These are phyloP conservation scores for Fusarium sp. DNA, from an alignment of 2,329 filamentous ascomycete genomes.

Conservation along the genomic window DNA sequence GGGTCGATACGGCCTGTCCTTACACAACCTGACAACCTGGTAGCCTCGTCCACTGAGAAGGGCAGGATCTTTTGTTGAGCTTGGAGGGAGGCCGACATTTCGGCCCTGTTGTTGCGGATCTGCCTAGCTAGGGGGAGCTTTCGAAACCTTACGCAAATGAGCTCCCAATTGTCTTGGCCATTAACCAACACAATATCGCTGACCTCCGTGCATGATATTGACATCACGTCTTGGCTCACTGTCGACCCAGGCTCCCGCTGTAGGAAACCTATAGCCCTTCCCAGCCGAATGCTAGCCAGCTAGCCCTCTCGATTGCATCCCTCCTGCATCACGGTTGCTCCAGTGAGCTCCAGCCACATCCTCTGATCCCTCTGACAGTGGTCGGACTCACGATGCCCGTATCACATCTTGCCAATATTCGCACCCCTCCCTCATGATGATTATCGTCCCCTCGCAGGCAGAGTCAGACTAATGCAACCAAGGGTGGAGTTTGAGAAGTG, in stretches of 20 bases:
- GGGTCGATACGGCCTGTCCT: constrained; percentile 6
- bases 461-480: constrained; percentile 37
- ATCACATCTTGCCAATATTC: constrained; percentile 40
- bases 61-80: constrained; percentile 36
- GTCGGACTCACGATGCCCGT: constrained; percentile 39
- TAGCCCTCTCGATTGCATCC: constrained; percentile 22
- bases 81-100: constrained; percentile 33
- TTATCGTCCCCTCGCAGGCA: constrained; percentile 37
- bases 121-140: constrained; percentile 30
- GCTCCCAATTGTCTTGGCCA: constrained; percentile 22
- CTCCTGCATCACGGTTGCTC: constrained; percentile 39
- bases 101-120: constrained; percentile 38
- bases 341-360: constrained; percentile 46
- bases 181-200: constrained; percentile 24
- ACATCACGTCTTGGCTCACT: constrained; percentile 30
- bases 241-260: neutral
- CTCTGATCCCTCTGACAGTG: constrained; percentile 23
- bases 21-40: constrained; percentile 23
- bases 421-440: constrained; percentile 34
- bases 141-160: constrained; percentile 34
- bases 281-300: constrained; percentile 14
- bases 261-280: constrained; percentile 12
- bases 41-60: constrained; percentile 31
- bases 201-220: constrained; percentile 42
- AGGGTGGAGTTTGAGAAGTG: constrained; percentile 34